Percentiles rank a stretch among this genome's conserved stretches.
These are phyloP conservation scores for Termitomyces heimii DNA, from an alignment of 768 basidiomycete species.

Conservation along the genomic window DNA sequence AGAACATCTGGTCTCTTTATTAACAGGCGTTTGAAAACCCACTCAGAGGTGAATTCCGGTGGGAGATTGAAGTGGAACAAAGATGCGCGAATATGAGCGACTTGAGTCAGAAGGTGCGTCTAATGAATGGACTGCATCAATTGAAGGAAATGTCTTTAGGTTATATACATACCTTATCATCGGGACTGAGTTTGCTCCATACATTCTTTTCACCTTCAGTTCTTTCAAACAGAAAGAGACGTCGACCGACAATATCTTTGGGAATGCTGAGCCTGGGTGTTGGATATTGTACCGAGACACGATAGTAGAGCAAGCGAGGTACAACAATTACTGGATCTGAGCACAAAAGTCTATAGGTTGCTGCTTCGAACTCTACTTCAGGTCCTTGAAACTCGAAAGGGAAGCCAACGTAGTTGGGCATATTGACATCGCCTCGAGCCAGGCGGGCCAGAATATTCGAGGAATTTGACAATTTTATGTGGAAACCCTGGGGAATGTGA, in stretches of 20 bases:
- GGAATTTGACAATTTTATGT: background rate
- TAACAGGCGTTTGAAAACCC: background rate
- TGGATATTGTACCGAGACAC: background rate
- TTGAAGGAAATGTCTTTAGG: background rate
- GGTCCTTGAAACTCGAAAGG: background rate
- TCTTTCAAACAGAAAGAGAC: background rate
- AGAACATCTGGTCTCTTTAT: background rate
- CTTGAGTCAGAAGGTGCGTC: background rate
- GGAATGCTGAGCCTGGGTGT: background rate
- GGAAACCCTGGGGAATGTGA: background rate
- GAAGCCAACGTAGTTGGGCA: background rate
- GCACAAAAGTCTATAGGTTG: background rate
- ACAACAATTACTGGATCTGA: background rate
- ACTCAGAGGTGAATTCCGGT: background rate
- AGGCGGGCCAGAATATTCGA: background rate
- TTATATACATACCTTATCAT: background rate
- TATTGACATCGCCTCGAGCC: background rate
- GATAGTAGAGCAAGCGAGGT: background rate
- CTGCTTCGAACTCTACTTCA: background rate
- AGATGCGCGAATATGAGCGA: background rate
- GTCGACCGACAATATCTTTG: background rate
- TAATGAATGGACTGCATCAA: background rate
- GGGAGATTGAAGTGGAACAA: background rate
- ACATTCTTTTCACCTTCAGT: background rate
- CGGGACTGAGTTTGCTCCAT: background rate